Evolutionary conservation across 176 grass and related monocot species (phyloP).

Genomic region (Avena atlantica): DNA sequence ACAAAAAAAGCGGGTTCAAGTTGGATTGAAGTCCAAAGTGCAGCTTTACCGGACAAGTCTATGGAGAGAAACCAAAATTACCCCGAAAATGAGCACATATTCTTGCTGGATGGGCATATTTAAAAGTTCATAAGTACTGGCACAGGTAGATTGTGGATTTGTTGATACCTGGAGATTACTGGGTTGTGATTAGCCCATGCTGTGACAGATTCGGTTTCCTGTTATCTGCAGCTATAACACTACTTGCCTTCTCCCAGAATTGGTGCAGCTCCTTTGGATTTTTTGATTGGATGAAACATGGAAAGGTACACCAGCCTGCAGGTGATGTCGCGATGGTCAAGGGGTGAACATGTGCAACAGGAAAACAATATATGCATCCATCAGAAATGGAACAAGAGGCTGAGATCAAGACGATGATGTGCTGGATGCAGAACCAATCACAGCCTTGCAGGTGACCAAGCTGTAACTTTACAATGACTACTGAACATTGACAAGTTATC

Average conservation of each 20-base stretch:
- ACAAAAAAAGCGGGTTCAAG: conserved; percentile 63
- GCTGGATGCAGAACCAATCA: conserved; percentile 19
- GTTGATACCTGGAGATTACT: conserved; percentile 17
- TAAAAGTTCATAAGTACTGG: conserved; percentile 15
- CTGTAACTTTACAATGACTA: conserved; percentile 25
- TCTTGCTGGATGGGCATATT: conserved; percentile 43
- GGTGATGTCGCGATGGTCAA: background rate
- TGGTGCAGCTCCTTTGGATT: background rate
- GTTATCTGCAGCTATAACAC: background rate
- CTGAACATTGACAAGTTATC: background rate
- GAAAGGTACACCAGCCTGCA: background rate
- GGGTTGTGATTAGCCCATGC: conserved; percentile 3
- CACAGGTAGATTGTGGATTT: conserved; percentile 14
- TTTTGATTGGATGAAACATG: conserved; percentile 7
- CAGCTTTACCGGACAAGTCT: conserved; percentile 42
- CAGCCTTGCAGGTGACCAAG: background rate
- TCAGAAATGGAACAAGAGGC: background rate
- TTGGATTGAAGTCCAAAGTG: conserved; percentile 66
- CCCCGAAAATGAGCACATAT: conserved; percentile 42
- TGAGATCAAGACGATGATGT: background rate
- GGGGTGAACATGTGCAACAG: background rate
- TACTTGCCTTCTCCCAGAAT: conserved; percentile 18
- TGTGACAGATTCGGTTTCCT: background rate
- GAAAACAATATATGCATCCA: conserved; percentile 2
- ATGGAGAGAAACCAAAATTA: conserved; percentile 41